Evolutionary conservation across 495 filamentous ascomycete species (phyloP), one percentile per base, ranked within the genome.

Genomic region (Neurospora sp.): DNA sequence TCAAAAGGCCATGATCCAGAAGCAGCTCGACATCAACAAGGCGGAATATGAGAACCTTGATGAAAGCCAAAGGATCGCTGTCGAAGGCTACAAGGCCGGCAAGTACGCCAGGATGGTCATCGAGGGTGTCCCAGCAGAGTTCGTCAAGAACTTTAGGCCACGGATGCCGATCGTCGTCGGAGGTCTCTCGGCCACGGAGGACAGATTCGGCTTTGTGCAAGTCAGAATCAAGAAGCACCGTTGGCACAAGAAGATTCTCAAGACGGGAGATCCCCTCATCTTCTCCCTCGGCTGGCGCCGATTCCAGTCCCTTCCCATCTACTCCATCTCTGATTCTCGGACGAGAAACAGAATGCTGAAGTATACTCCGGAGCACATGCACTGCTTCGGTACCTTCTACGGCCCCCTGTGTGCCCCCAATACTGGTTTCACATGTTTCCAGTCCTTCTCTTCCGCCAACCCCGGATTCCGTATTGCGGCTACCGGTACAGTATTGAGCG

Each of bases 201-300:
- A 98, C 81, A 90, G 96, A 15, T 97, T 97, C 79, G 96, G 96
- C 3, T 98, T 93, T 77, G 91, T 98, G 17, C 96, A 98, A 81
- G 89, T 98, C 70, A 89, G 96, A 43, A 98, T 99, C 85, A 98
- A 98, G 87, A 87, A 92, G 73, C 96, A 99, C 79, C 88, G 96
- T 75, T 99, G 96, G 96, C 96, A 98, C 81, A 98, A 98, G 89
- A 97, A 94, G 86, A 98, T 98, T 72, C 85, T 99, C 74, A 99
- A 99, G 83, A 97, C 93, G 21, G 97, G 95, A 76, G 96, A 99
- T 77, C 96, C 96, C 19, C 88, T 99, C 45, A 96, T 98, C 78
- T 97, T 98, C 85, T 97, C 94, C 3, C 88, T 98, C 15, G 96
- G 96, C n/a, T 99, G 96, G 96, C 88, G 96, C 70, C 88, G 96